Conservation (phyloP, 2,329 filamentous ascomycete species). For the Botrytis hyacinthi region DNA sequence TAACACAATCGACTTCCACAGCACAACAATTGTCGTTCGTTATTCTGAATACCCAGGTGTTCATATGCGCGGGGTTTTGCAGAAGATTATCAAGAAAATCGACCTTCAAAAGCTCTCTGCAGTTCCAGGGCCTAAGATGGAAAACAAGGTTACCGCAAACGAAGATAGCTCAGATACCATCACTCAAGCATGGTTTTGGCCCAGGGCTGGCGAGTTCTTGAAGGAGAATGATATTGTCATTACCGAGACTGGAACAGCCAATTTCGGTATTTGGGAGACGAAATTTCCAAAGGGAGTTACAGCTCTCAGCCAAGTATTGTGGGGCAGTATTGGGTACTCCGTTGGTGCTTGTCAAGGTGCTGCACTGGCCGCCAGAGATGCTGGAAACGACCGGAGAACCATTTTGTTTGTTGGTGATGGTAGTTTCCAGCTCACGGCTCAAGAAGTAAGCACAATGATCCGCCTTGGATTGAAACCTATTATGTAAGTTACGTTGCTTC, state of each 20-base stretch:
- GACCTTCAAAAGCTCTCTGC: slow-evolving; percentile 58
- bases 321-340: slow-evolving; percentile 65
- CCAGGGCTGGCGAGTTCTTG: slow-evolving; percentile 70
- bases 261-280: slow-evolving; percentile 86
- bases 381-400: slow-evolving; percentile 57
- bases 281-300: slow-evolving; percentile 75
- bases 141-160: slow-evolving; percentile 49
- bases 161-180: slow-evolving; percentile 48
- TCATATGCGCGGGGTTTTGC: slow-evolving; percentile 74
- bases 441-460: slow-evolving; percentile 83
- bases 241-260: slow-evolving; percentile 84
- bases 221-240: slow-evolving; percentile 61
- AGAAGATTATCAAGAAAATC: slow-evolving; percentile 62
- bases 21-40: slow-evolving; percentile 67
- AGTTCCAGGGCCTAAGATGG: slow-evolving; percentile 51
- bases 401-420: slow-evolving; percentile 90
- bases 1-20: slow-evolving; percentile 79
- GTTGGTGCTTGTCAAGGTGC: slow-evolving; percentile 65
- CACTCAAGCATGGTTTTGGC: slow-evolving; percentile 76
- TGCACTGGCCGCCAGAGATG: slow-evolving; percentile 71
- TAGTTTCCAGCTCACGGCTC: slow-evolving; percentile 78
- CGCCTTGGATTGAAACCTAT: slow-evolving; percentile 71
- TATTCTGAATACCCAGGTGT: slow-evolving; percentile 78
- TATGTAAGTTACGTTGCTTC: slow-evolving; percentile 52
- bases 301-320: slow-evolving; percentile 75